These are phyloP conservation scores for Rosa hybrid DNA, from an alignment of 331 rosid species.

Conservation along the genomic window DNA sequence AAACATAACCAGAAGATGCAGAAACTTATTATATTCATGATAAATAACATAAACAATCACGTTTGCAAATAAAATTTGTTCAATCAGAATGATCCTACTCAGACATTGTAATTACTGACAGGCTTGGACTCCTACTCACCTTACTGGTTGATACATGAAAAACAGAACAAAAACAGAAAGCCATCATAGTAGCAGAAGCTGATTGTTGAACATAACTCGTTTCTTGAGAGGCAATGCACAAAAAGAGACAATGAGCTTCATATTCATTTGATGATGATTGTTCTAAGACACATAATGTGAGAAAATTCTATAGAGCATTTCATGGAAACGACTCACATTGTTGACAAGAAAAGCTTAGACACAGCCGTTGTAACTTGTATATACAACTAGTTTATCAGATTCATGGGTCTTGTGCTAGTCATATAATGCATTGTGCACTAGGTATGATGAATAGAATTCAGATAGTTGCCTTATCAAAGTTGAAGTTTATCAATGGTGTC, in stretches of 20 bases:
- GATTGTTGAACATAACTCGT: background rate
- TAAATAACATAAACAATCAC: background rate
- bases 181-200: background rate
- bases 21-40: background rate
- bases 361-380: background rate
- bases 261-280: background rate
- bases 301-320: background rate
- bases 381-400: background rate
- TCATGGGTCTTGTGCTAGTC: background rate
- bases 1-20: background rate
- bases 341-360: background rate
- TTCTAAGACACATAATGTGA: background rate
- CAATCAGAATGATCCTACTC: background rate
- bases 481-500: background rate
- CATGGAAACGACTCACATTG: background rate
- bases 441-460: background rate
- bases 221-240: background rate
- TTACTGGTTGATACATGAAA: background rate
- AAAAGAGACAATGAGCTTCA: background rate
- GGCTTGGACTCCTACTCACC: background rate
- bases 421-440: background rate
- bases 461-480: background rate
- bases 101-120: background rate
- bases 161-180: background rate
- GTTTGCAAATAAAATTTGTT: background rate